These are phyloP conservation scores for Hymenoscyphus fraxineus DNA, from an alignment of 2,329 filamentous ascomycete species.

Conservation along the genomic window DNA sequence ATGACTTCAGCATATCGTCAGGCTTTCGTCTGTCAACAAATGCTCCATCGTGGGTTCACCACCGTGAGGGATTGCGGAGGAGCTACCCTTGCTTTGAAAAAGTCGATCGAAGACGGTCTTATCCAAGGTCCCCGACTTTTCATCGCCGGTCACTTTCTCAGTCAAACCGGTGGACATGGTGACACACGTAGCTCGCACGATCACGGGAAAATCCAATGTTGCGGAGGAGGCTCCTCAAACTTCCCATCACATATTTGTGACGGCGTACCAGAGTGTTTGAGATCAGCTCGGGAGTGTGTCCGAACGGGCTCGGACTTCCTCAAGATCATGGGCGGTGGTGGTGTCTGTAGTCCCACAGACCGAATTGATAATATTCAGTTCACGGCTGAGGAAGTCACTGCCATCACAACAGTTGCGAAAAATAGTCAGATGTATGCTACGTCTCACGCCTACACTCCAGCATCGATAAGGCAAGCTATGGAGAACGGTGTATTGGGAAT, in stretches of 20 bases:
- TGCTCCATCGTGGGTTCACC: conserved; percentile 55
- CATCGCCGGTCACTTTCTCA: conserved; percentile 49
- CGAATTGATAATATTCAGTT: conserved; percentile 52
- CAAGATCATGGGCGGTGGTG: conserved; percentile 58
- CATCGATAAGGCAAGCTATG: conserved; percentile 51
- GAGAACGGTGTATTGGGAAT: conserved; percentile 53
- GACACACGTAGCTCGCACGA: conserved; percentile 45
- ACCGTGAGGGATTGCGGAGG: conserved; percentile 55
- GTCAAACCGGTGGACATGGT: conserved; percentile 55
- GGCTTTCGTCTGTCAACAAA: conserved; percentile 45
- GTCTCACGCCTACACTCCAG: conserved; percentile 54
- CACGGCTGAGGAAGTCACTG: conserved; percentile 51
- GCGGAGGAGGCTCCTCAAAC: not conserved
- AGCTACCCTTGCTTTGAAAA: conserved; percentile 49
- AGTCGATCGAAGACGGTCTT: conserved; percentile 52
- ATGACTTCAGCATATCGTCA: conserved; percentile 34
- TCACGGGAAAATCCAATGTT: conserved; percentile 1
- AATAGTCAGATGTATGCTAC: conserved; percentile 52
- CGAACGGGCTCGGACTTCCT: conserved; percentile 56
- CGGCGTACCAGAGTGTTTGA: conserved; percentile 45
- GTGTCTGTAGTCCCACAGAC: conserved; percentile 54
- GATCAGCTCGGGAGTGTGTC: conserved; percentile 50
- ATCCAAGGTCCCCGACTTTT: conserved; percentile 53
- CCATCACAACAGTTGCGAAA: conserved; percentile 48
- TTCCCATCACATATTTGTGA: not conserved